A percentile compares a stretch with the other conserved stretches of the same genome.
These are phyloP conservation scores for Fusarium tanahbumbuense DNA, from an alignment of 2,329 filamentous ascomycete species.

Conservation along the genomic window DNA sequence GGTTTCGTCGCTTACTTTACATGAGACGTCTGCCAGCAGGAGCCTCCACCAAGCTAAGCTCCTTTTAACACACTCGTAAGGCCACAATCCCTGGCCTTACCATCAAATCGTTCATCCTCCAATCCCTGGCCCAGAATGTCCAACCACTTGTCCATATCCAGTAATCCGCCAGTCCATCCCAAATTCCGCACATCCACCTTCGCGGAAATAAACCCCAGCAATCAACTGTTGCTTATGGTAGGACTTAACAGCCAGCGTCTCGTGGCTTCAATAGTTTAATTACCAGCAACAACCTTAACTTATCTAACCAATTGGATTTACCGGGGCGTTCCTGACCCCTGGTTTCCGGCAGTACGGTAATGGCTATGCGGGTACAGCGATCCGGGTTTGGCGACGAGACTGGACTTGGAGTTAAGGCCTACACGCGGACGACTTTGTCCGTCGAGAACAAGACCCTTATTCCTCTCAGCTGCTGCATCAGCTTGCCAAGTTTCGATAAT, in stretches of 20 bases:
- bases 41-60: not conserved
- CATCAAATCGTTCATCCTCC: not conserved
- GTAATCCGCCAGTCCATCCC: not conserved
- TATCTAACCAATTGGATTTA: not conserved
- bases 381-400: not conserved
- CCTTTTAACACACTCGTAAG: not conserved
- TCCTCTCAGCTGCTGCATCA: not conserved
- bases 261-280: not conserved
- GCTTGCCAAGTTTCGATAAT: not conserved
- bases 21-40: not conserved
- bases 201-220: too few species aligned
- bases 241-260: not conserved
- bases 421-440: not conserved
- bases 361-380: not conserved
- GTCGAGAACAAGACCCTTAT: not conserved
- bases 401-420: not conserved
- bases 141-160: not conserved
- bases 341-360: not conserved
- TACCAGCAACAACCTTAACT: not conserved
- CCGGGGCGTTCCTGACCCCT: not conserved
- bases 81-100: not conserved
- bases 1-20: not conserved
- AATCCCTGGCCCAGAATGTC: not conserved
- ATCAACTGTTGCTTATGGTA: not conserved
- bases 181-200: not conserved